Conservation (phyloP, 192 early-diverging fungal species). For the Linnemannia elongata region DNA sequence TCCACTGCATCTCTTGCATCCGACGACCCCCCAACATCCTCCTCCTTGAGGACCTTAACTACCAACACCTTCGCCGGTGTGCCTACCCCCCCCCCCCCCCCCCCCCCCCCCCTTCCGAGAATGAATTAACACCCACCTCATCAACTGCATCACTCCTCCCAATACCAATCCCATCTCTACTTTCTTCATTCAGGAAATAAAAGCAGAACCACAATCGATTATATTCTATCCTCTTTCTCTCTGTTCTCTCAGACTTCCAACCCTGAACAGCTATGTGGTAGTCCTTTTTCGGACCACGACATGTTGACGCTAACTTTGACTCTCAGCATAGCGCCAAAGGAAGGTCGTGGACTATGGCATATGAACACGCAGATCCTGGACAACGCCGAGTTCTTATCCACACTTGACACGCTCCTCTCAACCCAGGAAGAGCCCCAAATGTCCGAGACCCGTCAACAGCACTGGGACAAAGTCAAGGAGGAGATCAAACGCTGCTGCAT, state of each 20-base stretch:
- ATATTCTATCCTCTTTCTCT: slow-evolving; percentile 15
- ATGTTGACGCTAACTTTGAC: not conserved
- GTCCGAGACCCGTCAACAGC: not conserved
- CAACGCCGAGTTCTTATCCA: not conserved
- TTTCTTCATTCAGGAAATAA: not conserved
- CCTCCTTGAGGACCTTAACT: slow-evolving; percentile 6
- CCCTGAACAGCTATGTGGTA: not conserved
- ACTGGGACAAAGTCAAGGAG: slow-evolving; percentile 15
- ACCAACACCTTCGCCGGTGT: not conserved
- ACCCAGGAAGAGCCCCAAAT: not conserved
- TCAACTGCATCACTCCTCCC: not conserved
- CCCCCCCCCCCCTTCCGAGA: not conserved
- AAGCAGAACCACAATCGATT: slow-evolving; percentile 22
- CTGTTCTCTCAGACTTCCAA: not conserved
- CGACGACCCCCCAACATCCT: not conserved
- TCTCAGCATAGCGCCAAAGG: not conserved
- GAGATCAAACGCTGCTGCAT: not conserved
- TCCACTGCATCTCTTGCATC: too few species aligned
- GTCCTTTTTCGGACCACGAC: slow-evolving; percentile 13
- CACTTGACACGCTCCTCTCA: not conserved
- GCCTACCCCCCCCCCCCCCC: not conserved
- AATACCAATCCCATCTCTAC: not conserved
- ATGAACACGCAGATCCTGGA: slow-evolving; percentile 7
- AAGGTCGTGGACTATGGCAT: slow-evolving; percentile 27
- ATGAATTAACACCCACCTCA: not conserved